Evolutionary conservation across 768 basidiomycete genomes (phyloP).

Genomic region (Leccinum aurantiacum): DNA sequence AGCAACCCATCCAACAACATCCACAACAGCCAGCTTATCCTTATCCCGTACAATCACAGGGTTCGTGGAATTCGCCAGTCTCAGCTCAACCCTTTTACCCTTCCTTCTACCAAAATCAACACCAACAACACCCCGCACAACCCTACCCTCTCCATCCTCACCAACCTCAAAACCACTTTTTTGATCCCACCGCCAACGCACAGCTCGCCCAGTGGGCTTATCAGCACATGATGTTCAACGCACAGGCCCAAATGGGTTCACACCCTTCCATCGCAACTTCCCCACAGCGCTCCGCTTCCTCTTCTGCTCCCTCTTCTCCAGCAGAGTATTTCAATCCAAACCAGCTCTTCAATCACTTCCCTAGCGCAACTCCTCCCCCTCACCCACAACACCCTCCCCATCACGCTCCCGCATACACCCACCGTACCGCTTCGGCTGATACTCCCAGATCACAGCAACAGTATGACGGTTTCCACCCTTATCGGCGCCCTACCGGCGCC

Average conservation of each 20-base stretch:
- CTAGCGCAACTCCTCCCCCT: constrained; percentile 69
- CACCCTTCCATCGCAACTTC: constrained; percentile 25
- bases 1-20: constrained; percentile 22
- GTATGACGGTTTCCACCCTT: constrained; percentile 73
- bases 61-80: constrained; percentile 67
- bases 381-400: constrained; percentile 42
- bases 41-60: constrained; percentile 68
- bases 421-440: constrained; percentile 37
- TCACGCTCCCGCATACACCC: constrained; percentile 37
- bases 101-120: constrained; percentile 71
- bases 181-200: constrained; percentile 73
- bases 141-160: constrained; percentile 46
- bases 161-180: constrained; percentile 58
- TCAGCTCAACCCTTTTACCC: constrained; percentile 74
- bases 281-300: constrained; percentile 41
- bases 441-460: constrained; percentile 22
- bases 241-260: constrained; percentile 44
- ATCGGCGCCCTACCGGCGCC: constrained; percentile 59
- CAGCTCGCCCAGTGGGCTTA: constrained; percentile 86
- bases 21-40: constrained; percentile 49
- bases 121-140: constrained; percentile 51
- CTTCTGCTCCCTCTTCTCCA: constrained; percentile 38
- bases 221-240: constrained; percentile 87
- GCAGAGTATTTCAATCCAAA: constrained; percentile 60
- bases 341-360: constrained; percentile 65